phyloP scores from a whole-genome alignment of 176 grass and related monocot species.

The Ensete glaucum region DNA sequence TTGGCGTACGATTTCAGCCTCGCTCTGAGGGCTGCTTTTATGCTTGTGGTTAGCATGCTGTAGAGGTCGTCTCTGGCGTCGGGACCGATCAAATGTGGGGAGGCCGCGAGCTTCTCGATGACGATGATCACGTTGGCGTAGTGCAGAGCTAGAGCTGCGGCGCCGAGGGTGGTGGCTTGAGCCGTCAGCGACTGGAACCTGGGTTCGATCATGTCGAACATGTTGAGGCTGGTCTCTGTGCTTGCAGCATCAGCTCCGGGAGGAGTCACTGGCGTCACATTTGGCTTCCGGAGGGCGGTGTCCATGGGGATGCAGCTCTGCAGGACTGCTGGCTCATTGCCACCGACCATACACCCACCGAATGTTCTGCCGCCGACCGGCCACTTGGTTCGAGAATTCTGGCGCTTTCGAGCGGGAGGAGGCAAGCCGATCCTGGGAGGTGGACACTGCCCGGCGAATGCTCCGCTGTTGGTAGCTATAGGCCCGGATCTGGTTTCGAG shows the following conservation, averaged over 20 bases:
- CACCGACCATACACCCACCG: conserved; percentile 39
- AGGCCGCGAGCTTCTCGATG: conserved; percentile 41
- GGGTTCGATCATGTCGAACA: conserved; percentile 27
- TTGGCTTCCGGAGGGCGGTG: conserved; percentile 19
- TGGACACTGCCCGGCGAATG: conserved; percentile 3
- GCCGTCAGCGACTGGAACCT: conserved; percentile 16
- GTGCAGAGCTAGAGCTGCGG: conserved; percentile 44
- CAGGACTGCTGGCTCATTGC: conserved; percentile 24
- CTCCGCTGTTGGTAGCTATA: neutral
- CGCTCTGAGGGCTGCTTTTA: conserved; percentile 39
- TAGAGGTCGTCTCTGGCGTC: conserved; percentile 67
- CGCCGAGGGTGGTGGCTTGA: conserved; percentile 38
- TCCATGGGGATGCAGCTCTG: conserved; percentile 31
- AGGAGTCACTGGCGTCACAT: neutral
- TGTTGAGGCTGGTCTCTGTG: neutral
- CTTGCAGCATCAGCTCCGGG: neutral
- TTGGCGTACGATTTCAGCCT: conserved; percentile 29
- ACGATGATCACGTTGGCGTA: conserved; percentile 67
- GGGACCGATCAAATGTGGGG: conserved; percentile 39
- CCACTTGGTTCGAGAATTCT: conserved; percentile 39
- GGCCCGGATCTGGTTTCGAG: conserved; percentile 14
- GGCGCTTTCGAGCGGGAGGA: conserved; percentile 19
- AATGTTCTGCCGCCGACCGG: conserved; percentile 27
- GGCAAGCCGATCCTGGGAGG: conserved; percentile 8
- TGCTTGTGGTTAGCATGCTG: conserved; percentile 41